Conservation (phyloP, 495 filamentous ascomycete genomes). For the Aspergillus homomorphus region DNA sequence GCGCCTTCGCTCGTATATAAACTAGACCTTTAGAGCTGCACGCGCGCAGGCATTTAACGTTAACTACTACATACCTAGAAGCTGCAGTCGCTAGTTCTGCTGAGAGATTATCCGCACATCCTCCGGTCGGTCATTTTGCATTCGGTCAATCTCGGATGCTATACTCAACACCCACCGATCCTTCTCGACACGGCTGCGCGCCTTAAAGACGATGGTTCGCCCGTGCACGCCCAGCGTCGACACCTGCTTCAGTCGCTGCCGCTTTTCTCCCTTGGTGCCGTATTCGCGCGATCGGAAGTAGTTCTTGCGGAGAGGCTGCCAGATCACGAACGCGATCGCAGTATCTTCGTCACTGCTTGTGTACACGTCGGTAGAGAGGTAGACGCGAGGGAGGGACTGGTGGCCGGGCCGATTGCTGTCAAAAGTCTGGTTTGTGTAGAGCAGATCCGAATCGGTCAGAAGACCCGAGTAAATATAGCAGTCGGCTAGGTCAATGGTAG, state of each 20-base stretch:
- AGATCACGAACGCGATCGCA: constrained; percentile 70
- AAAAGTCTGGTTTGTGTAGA: constrained; percentile 68
- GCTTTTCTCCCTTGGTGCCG: constrained; percentile 41
- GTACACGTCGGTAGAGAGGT: constrained; percentile 59
- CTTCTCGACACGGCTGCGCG: constrained; percentile 66
- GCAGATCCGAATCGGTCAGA: constrained; percentile 61
- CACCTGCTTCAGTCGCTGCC: constrained; percentile 46
- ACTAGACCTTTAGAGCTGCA: too few species aligned
- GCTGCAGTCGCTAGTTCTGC: not conserved
- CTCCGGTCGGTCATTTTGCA: constrained; percentile 53
- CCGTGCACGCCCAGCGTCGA: constrained; percentile 60
- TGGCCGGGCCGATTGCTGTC: constrained; percentile 65
- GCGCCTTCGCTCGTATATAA: too few species aligned
- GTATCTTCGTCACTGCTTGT: constrained; percentile 68
- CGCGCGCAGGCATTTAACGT: too few species aligned
- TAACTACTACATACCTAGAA: too few species aligned
- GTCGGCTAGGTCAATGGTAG: constrained; percentile 58
- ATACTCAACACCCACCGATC: constrained; percentile 76
- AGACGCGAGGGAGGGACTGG: constrained; percentile 61
- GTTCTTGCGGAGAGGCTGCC: constrained; percentile 60
- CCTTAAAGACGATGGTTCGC: constrained; percentile 67
- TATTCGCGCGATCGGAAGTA: constrained; percentile 55
- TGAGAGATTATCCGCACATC: constrained; percentile 54
- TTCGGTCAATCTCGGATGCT: constrained; percentile 67
- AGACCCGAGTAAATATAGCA: constrained; percentile 74